Base-by-base conservation (phyloP, 345 rosid genomes). In the Camelina sativa region DNA sequence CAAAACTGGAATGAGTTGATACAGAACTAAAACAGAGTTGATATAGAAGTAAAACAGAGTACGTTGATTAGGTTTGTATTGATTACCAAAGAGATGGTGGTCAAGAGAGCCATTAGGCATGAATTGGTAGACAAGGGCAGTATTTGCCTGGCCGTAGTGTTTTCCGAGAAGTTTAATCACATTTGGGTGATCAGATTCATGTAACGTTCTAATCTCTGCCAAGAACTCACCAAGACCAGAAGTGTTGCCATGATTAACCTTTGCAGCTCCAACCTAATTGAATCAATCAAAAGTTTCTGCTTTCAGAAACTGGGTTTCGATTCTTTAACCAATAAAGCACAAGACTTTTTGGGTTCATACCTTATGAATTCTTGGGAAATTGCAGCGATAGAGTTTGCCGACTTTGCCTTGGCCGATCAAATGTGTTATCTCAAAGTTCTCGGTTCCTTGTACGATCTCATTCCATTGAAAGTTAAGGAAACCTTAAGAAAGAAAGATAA, bases 21-120 rank as follows among this genome's bases (percentile, higher is more conserved):
- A 28, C 30, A 28, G 5, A 28, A 28, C 5, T 28, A 28, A 28
- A 28, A 28, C 5, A 28, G 30, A 28, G 30, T 0, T 6, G 28
- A 11, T 57, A 16, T 28, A 4, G 4, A 56, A 43, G 16, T 32
- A 37, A 41, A 40, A 43, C 64, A 50, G 57, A 69, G 4, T 25
- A 28, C 30, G 16, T 6, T 11, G 37, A 46, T 62, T 35, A 34
- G 30, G 48, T 17, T 38, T 23, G 17, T 30, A 40, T 11, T 58
- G 20, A 9, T 13, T 85, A 89, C 97, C 88, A 67, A 80, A 84
- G 59, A 92, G 75, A 74, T 86, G 88, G 65, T 73, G 75, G 28
- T 92, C 96, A 72, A 92, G 75, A 48, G 96, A 88, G 55, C 94
- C 91, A 35, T 79, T 69, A 9, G 91, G 86, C 92, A 92, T 88